Conservation (phyloP, 805 yeast genomes). For the Saccharomycopsis sp. region DNA sequence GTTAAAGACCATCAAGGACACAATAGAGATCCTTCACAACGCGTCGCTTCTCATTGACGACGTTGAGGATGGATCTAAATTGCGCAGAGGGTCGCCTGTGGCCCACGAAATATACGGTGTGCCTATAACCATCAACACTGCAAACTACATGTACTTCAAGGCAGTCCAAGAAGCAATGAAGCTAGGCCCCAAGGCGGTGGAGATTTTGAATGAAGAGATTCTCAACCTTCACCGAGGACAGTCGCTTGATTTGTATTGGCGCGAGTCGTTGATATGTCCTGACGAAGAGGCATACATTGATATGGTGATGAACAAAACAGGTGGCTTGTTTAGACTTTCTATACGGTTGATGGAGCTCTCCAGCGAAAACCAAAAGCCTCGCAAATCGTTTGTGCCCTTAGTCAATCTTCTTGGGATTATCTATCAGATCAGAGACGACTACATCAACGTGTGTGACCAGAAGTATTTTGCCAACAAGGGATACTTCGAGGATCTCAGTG, state of each 20-base stretch:
- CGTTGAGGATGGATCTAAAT: conserved; percentile 69
- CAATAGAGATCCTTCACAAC: conserved; percentile 57
- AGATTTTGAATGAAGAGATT: conserved; percentile 63
- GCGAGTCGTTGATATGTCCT: conserved; percentile 59
- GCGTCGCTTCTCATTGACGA: conserved; percentile 76
- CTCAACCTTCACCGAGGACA: conserved; percentile 82
- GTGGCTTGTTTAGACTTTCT: conserved; percentile 77
- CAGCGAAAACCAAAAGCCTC: neutral
- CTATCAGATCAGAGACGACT: conserved; percentile 85
- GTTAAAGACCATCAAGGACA: conserved; percentile 35
- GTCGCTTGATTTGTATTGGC: conserved; percentile 84
- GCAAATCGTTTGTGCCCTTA: conserved; percentile 42
- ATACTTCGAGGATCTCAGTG: conserved; percentile 77
- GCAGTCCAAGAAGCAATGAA: conserved; percentile 48
- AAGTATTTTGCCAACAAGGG: conserved; percentile 60
- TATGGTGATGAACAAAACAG: conserved; percentile 87
- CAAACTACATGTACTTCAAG: conserved; percentile 73
- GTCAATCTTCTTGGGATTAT: conserved; percentile 75
- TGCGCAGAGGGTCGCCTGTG: conserved; percentile 71
- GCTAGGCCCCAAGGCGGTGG: conserved; percentile 30
- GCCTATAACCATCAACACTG: conserved; percentile 75
- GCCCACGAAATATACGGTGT: conserved; percentile 74
- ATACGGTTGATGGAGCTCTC: conserved; percentile 50
- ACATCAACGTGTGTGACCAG: conserved; percentile 55
- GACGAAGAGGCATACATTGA: conserved; percentile 54